Base-by-base conservation (phyloP, 148 eudicot genomes). In the Camellia sinensis region DNA sequence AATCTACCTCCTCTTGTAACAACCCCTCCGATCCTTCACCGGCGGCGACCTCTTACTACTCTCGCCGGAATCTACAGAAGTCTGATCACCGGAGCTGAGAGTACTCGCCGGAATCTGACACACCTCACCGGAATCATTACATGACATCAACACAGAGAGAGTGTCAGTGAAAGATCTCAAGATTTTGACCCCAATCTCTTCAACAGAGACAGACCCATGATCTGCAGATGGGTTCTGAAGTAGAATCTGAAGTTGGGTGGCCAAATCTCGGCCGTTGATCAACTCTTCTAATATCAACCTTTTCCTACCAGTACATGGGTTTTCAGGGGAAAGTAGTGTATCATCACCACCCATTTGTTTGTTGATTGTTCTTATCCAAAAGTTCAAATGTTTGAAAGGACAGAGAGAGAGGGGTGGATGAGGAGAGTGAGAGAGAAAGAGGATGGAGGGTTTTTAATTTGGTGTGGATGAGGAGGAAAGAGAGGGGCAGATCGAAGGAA, bases 1-100 rank as follows among this genome's bases (percentile, higher is more conserved):
- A 29, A 29, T 29, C 29, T 29, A 87, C 87, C 87, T 79, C 73
- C 87, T 87, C 70, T 84, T 84, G 79, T 84, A 84, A 82, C 85
- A 80, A 29, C 89, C 89, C 80, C 89, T 76, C 75, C 82, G 85
- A 4, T 80, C 83, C 72, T 82, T 82, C 12, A 57, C 85, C 67
- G 78, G 60, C 53, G 82, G 71, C 53, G 84, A 60, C 67, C 43
- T 76, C 83, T 77, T 87, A 22, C 67, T 65, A 45, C 80, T 80
- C 81, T 81, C 79, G 19, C 81, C 77, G 79, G 84, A 76, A 59
- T 71, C 74, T 41, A 18, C 79, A 4, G 57, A 77, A 10, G 29
- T 71, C 77, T 4, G 52, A 45, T 53, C 80, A 14, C 61, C 76
- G 7, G 69, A 76, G 73, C 72, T 78, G 17, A 15, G 67, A 41